Base-by-base conservation (phyloP, 306 rosid species). In the Urtica urens region DNA sequence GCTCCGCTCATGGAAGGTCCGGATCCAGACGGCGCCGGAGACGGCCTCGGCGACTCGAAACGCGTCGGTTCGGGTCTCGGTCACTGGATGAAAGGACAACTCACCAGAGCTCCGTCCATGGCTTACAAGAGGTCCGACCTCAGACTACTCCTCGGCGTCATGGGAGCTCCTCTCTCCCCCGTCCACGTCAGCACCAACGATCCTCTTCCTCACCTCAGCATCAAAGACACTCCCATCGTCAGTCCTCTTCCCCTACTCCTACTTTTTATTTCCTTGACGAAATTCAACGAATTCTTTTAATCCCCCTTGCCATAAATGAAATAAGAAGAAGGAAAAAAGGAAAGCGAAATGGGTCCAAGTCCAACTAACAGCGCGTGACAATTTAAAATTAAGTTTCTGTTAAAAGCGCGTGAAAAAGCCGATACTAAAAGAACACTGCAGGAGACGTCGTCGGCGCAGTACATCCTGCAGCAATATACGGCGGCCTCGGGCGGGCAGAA, bases 401-500 rank as follows among this genome's bases (percentile, higher is more conserved):
- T 11, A 5, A 34, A 34, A 38, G 27, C 35, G 2, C 8, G 19
- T 50, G 5, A 29, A 40, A 57, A 38, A 47, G 18, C 45, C n/a
- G n/a, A n/a, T n/a, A n/a, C n/a, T n/a, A n/a, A n/a, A n/a, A n/a
- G n/a, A n/a, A n/a, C n/a, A n/a, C n/a, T 67, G 62, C 74, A 92
- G 99, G 99, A 92, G 72, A 71, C 96, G 35, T 92, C 99, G 24
- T 85, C 99, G 60, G 99, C 99, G 4, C 99, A 92, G 73, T 92
- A 92, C 68, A 92, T 85, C 74, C 59, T 92, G 86, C 99, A 92
- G 58, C 99, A 92, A 67, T 92, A 85, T 64, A 82, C 80, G 0
- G 99, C 99, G 0, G 99, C 99, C 0, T 77, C 86, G 51, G 99
- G 99, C 14, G 99, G 99, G 69, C 93, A 68, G 73, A 92, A 74